A percentile compares a stretch with the other conserved stretches of the same genome.
phyloP scores from a whole-genome alignment of 306 rosid species.

The Rosa multiflora region DNA sequence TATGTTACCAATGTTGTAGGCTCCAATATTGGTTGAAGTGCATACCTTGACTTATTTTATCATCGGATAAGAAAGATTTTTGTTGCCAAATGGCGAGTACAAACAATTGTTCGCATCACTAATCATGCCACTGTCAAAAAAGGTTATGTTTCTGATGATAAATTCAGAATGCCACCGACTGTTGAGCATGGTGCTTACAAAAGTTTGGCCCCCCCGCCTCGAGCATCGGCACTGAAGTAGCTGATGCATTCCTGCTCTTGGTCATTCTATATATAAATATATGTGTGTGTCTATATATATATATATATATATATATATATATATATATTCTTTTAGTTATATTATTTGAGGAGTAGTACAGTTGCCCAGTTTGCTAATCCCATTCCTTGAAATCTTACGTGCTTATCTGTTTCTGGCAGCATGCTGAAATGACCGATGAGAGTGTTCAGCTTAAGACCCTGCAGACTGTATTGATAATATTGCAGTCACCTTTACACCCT shows the following conservation, averaged over 20 bases:
- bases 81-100: not conserved
- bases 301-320: no score
- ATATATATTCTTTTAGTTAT: not conserved
- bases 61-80: not conserved
- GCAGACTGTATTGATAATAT: constrained; percentile 82
- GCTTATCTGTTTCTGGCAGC: constrained; percentile 52
- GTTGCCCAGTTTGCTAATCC: not conserved
- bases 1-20: not conserved
- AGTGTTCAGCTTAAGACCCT: constrained; percentile 95
- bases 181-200: not conserved
- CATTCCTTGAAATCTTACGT: constrained; percentile 19
- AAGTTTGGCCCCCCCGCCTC: not conserved
- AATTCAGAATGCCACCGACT: no score
- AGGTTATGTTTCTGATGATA: no score
- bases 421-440: constrained; percentile 92
- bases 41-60: not conserved
- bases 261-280: not conserved
- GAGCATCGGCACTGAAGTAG: not conserved
- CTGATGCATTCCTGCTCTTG: not conserved
- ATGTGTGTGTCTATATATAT: not conserved
- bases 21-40: not conserved
- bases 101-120: not conserved
- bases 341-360: not conserved
- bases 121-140: not conserved
- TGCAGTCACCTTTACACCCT: constrained; percentile 94